These are phyloP conservation scores for Incumbomyces delicatus DNA, from an alignment of 2,329 filamentous ascomycete genomes.

Conservation along the genomic window DNA sequence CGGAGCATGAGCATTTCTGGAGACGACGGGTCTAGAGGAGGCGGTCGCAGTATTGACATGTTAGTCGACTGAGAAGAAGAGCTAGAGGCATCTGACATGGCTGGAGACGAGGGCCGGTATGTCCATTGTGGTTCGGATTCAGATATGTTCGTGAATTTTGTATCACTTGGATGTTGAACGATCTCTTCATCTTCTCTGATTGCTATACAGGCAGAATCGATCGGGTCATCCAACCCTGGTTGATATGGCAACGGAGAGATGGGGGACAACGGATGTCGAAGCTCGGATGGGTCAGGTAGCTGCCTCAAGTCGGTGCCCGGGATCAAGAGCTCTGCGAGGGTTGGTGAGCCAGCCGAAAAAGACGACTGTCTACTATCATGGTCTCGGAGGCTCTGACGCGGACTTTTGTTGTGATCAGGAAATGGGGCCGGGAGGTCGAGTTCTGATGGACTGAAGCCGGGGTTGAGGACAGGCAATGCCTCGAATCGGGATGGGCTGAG, in stretches of 20 bases:
- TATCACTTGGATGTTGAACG: constrained; percentile 25
- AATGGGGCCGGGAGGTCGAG: constrained; percentile 2
- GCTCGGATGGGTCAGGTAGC: constrained; percentile 26
- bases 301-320: constrained; percentile 39
- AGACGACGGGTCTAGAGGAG: constrained; percentile 41
- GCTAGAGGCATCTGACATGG: constrained; percentile 26
- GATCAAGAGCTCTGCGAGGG: constrained; percentile 39
- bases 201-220: constrained; percentile 14
- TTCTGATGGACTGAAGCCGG: neutral
- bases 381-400: constrained; percentile 22
- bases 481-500: constrained; percentile 1
- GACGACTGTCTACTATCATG: neutral
- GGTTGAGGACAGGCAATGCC: constrained; percentile 1
- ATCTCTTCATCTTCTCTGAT: constrained; percentile 42
- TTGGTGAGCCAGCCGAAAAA: constrained; percentile 37
- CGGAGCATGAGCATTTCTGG: constrained; percentile 53
- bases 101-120: constrained; percentile 24
- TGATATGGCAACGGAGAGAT: constrained; percentile 23
- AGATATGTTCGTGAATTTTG: neutral
- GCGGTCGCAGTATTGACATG: constrained; percentile 28
- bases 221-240: constrained; percentile 4
- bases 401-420: neutral
- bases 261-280: constrained; percentile 17
- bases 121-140: constrained; percentile 8
- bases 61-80: constrained; percentile 22